phyloP scores from a whole-genome alignment of 2,329 filamentous ascomycete species.

The Exophiala spinifera region DNA sequence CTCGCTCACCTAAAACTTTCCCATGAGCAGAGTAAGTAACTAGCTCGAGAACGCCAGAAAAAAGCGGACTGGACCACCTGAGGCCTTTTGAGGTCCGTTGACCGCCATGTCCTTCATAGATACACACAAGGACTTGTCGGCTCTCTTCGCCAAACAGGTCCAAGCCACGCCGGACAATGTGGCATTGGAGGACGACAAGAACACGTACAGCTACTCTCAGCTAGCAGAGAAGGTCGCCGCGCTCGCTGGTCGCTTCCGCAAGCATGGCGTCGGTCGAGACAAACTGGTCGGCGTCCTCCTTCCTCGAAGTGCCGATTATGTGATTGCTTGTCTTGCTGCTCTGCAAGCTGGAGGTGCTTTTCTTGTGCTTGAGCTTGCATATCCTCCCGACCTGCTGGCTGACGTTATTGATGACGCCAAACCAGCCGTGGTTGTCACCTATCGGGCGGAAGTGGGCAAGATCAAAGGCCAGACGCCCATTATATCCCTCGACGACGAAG shows the following conservation, averaged over 20 bases:
- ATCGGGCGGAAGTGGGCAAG: conserved; percentile 61
- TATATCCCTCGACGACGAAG: conserved; percentile 59
- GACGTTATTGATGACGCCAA: conserved; percentile 75
- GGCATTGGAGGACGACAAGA: conserved; percentile 68
- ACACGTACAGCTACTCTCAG: conserved; percentile 68
- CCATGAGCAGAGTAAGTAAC: background rate
- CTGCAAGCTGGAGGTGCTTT: conserved; percentile 76
- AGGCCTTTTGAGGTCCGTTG: background rate
- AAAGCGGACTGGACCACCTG: background rate
- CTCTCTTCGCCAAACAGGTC: conserved; percentile 68
- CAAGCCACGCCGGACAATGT: conserved; percentile 64
- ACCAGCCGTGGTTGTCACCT: conserved; percentile 68
- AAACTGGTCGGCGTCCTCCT: conserved; percentile 72
- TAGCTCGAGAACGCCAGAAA: background rate
- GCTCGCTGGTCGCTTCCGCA: conserved; percentile 63
- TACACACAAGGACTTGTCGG: conserved; percentile 67
- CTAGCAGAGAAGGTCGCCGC: conserved; percentile 64
- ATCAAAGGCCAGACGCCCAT: conserved; percentile 63
- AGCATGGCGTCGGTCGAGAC: conserved; percentile 68
- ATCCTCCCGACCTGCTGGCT: conserved; percentile 68
- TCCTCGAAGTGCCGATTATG: conserved; percentile 72
- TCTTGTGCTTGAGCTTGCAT: conserved; percentile 74
- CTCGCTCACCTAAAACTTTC: background rate
- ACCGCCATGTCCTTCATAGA: conserved; percentile 63
- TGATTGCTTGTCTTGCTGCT: conserved; percentile 74